A percentile compares a stretch with the other conserved stretches of the same genome.
phyloP scores from a whole-genome alignment of 106 monocot species.

The Alisma plantagoaquatica region DNA sequence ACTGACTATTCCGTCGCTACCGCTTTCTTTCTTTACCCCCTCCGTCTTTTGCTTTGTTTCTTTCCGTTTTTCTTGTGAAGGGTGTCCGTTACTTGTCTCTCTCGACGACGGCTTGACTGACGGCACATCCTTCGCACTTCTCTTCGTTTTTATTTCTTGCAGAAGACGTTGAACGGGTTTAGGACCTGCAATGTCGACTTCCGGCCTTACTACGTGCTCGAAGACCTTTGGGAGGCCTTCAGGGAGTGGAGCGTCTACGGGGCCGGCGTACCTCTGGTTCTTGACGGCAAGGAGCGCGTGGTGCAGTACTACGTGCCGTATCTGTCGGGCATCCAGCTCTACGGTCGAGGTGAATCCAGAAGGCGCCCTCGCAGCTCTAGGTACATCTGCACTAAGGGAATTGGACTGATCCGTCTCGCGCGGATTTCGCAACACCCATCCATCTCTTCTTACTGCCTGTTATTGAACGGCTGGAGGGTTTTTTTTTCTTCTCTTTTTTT shows the following conservation, averaged over 20 bases:
- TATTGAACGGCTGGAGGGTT: too few species aligned
- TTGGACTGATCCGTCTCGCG: too few species aligned
- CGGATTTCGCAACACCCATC: too few species aligned
- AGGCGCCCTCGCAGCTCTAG: background rate
- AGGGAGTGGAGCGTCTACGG: conserved; percentile 89
- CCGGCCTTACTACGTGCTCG: conserved; percentile 36
- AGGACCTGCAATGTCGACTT: conserved; percentile 29
- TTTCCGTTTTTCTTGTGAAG: background rate
- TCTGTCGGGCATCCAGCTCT: conserved; percentile 77
- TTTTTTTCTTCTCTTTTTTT: too few species aligned
- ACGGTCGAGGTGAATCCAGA: conserved; percentile 24
- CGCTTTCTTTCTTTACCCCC: background rate
- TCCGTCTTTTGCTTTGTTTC: background rate
- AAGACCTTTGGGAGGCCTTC: conserved; percentile 69
- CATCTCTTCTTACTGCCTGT: too few species aligned
- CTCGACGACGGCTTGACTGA: background rate
- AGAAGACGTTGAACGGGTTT: conserved; percentile 47
- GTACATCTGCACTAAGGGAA: too few species aligned
- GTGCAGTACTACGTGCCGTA: conserved; percentile 86
- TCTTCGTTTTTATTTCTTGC: conserved; percentile 9
- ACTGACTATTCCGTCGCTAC: background rate
- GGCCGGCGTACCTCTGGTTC: conserved; percentile 57
- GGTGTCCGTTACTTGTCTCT: background rate
- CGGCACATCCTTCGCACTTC: too few species aligned
- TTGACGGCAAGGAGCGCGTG: conserved; percentile 40